Percentiles rank a stretch among this genome's conserved stretches.
These are phyloP conservation scores for Naganishia kalamii DNA, from an alignment of 768 basidiomycete genomes.

Conservation along the genomic window DNA sequence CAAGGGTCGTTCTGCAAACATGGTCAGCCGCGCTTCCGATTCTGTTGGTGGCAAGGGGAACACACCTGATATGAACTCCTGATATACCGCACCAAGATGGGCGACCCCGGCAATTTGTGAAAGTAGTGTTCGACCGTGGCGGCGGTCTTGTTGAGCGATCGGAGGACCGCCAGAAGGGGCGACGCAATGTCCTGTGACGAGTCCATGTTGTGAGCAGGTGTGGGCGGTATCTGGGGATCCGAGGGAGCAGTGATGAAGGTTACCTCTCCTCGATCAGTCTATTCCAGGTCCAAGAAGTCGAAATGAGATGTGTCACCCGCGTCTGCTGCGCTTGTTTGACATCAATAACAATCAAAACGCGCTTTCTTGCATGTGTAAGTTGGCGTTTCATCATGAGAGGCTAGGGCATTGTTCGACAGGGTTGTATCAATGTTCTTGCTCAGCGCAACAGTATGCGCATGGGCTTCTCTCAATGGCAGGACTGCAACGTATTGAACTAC, in stretches of 20 bases:
- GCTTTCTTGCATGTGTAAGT: not conserved
- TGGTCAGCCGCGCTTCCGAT: not conserved
- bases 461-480: no score
- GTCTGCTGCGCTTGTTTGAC: constrained; percentile 10
- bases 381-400: not conserved
- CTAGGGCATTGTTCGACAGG: no score
- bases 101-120: constrained; percentile 46
- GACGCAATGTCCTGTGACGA: constrained; percentile 2
- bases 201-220: not conserved
- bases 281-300: not conserved
- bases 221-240: not conserved
- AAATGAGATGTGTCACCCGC: not conserved
- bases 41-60: not conserved
- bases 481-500: no score
- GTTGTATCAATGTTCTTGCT: no score
- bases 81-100: constrained; percentile 67
- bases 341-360: not conserved
- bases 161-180: constrained; percentile 53
- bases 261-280: not conserved
- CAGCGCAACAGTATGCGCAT: no score
- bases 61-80: constrained; percentile 65
- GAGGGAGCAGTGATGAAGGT: not conserved
- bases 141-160: constrained; percentile 60
- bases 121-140: constrained; percentile 61
- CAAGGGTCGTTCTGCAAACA: constrained; percentile 77